phyloP scores from a whole-genome alignment of 2,329 filamentous ascomycete genomes.

The Ascochyta lentis region DNA sequence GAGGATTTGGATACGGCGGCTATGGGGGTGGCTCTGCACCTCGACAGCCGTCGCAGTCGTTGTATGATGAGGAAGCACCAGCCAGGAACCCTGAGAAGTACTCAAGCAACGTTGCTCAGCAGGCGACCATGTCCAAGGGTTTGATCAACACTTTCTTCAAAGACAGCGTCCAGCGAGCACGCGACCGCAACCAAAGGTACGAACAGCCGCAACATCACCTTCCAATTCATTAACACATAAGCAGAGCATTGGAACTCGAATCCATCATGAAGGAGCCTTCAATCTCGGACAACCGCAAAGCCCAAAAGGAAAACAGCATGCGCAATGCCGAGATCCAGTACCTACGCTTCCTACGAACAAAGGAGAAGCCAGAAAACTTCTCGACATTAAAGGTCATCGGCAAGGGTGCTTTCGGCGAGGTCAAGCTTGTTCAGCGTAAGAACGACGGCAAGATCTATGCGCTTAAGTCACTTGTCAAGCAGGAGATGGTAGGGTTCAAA shows the following conservation, averaged over 20 bases:
- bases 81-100: conserved; percentile 82
- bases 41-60: conserved; percentile 58
- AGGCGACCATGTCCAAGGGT: conserved; percentile 69
- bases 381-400: conserved; percentile 97
- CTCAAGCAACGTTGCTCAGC: conserved; percentile 83
- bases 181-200: conserved; percentile 93
- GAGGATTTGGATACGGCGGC: conserved; percentile 64
- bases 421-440: conserved; percentile 96
- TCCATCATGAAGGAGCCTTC: conserved; percentile 80
- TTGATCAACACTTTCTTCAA: conserved; percentile 87
- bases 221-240: conserved; percentile 28
- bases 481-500: conserved; percentile 74
- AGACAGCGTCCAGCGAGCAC: conserved; percentile 94
- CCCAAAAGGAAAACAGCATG: conserved; percentile 82
- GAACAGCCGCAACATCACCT: not conserved
- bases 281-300: conserved; percentile 76
- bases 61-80: conserved; percentile 72
- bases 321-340: conserved; percentile 91
- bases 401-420: conserved; percentile 98
- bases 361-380: conserved; percentile 94
- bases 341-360: conserved; percentile 90
- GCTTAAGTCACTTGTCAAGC: conserved; percentile 97
- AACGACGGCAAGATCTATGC: conserved; percentile 96
- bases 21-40: conserved; percentile 76
- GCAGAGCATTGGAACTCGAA: conserved; percentile 89